Percentiles rank a stretch among this genome's conserved stretches.
These are phyloP conservation scores for Macrolepiota albuminosa DNA, from an alignment of 768 basidiomycete genomes.

Conservation along the genomic window DNA sequence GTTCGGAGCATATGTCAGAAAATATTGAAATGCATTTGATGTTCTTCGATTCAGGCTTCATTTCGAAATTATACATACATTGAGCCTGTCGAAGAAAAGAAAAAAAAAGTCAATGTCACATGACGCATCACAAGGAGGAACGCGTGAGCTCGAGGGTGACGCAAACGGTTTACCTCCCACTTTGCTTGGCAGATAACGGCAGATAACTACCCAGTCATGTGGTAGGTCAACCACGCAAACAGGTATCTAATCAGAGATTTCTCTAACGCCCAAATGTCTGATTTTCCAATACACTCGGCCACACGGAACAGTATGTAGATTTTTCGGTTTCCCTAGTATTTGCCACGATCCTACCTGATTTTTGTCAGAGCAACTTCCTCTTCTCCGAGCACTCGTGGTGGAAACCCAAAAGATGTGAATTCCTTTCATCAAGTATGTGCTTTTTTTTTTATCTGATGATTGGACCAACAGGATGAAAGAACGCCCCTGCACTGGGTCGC, in stretches of 20 bases:
- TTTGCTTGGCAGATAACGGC: too few species aligned
- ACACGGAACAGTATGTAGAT: slow-evolving; percentile 59
- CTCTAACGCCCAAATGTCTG: slow-evolving; percentile 14
- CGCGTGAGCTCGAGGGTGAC: not conserved
- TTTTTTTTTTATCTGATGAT: not conserved
- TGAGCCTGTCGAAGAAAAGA: not conserved
- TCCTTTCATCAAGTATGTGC: slow-evolving; percentile 53
- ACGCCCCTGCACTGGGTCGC: slow-evolving; percentile 88
- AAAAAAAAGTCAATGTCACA: slow-evolving; percentile 1
- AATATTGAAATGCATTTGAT: not conserved
- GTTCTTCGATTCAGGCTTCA: not conserved
- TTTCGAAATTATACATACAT: not conserved
- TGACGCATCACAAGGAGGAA: slow-evolving; percentile 6
- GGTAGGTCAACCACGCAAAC: too few species aligned
- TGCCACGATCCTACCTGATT: not conserved
- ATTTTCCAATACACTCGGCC: slow-evolving; percentile 54
- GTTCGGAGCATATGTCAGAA: too few species aligned
- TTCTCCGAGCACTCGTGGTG: slow-evolving; percentile 60
- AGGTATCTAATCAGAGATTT: not conserved
- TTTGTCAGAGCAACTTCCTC: slow-evolving; percentile 57
- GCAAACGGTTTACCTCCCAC: too few species aligned
- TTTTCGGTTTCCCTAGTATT: not conserved
- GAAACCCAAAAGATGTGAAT: slow-evolving; percentile 62
- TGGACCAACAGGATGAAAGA: slow-evolving; percentile 55
- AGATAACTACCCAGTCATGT: too few species aligned